Evolutionary conservation across 768 basidiomycete species (phyloP), one percentile per base, ranked within the genome.

Genomic region (Naganishia antarctica): DNA sequence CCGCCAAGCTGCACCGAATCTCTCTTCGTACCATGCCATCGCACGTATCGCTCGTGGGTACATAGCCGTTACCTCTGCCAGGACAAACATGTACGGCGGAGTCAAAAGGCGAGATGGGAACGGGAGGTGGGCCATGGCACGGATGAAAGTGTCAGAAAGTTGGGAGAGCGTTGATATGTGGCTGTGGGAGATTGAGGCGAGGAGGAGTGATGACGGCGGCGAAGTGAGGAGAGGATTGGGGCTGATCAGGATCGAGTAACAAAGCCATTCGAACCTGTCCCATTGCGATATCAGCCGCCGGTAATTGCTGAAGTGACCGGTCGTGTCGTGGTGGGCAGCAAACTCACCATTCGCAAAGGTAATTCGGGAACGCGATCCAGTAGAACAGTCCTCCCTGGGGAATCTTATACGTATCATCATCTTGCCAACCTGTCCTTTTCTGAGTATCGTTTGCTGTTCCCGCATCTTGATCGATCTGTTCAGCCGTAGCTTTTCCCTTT

Each of bases 341-440:
- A 28, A 70, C 75, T 57, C 37, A 76, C 75, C 94, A 98, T 74
- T 97, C 94, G 78, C 87, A 91, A 21, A 91, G 79, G 79, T 97
- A 98, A 76, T 96, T 91, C 11, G 94, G 94, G 79, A 86, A 94
- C 6, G 91, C 90, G 70, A 97, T 80, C 72, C 84, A 86, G 45
- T 75, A 70, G 81, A 88, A 96, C 18, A 94, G 79, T 23, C 84
- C 82, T 0, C 88, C 90, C 57, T 86, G 83, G 0, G 94, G 91
- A 62, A 79, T 76, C 40, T 72, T 69, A 49, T 79, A 79, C 48
- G 73, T 65, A 8, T 70, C 69, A 64, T 67, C 71, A 57, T 78
- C 72, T 73, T 61, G 73, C 78, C 57, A 63, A 60, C 65, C 70
- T 76, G 23, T 40, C 65, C 61, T 63, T 61, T n/a, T 70, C 23